These are phyloP conservation scores for Fusarium sp. DNA, from an alignment of 2,329 filamentous ascomycete species.

Conservation along the genomic window DNA sequence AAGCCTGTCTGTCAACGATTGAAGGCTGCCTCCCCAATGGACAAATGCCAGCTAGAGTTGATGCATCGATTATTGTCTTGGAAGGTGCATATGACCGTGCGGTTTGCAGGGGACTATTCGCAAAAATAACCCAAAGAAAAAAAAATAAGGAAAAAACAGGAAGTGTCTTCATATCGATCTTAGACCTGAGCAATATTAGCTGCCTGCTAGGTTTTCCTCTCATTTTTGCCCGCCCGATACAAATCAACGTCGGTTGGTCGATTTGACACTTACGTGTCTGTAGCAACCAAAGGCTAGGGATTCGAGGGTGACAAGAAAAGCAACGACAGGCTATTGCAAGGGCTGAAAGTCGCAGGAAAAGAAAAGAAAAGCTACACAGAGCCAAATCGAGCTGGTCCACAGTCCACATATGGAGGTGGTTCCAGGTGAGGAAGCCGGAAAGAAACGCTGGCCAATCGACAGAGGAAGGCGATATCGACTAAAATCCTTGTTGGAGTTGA, in stretches of 20 bases:
- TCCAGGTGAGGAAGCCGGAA: constrained; percentile 27
- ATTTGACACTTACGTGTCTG: constrained; percentile 6
- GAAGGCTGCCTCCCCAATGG: constrained; percentile 16
- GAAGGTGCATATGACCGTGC: constrained; percentile 19
- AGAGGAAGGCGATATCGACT: constrained; percentile 27
- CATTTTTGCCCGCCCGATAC: not conserved
- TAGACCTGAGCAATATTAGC: constrained; percentile 4
- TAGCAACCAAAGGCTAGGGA: constrained; percentile 2
- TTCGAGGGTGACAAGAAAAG: constrained; percentile 24
- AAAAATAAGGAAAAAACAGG: constrained; percentile 13
- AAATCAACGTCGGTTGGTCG: not conserved
- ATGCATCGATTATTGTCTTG: constrained; percentile 27
- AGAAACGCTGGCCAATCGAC: constrained; percentile 37
- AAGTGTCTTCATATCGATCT: not conserved
- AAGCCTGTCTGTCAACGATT: constrained; percentile 21
- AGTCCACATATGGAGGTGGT: constrained; percentile 35
- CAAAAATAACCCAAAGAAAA: constrained; percentile 16
- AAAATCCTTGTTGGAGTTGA: constrained; percentile 23
- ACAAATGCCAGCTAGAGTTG: constrained; percentile 25
- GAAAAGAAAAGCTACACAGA: constrained; percentile 32
- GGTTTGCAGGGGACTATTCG: constrained; percentile 8
- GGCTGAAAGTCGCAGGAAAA: constrained; percentile 12
- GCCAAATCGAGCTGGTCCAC: constrained; percentile 29
- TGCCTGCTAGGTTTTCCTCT: constrained; percentile 9
- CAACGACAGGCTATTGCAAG: constrained; percentile 17